Base-by-base conservation (phyloP, 768 basidiomycete species). In the Lentinula boryana region DNA sequence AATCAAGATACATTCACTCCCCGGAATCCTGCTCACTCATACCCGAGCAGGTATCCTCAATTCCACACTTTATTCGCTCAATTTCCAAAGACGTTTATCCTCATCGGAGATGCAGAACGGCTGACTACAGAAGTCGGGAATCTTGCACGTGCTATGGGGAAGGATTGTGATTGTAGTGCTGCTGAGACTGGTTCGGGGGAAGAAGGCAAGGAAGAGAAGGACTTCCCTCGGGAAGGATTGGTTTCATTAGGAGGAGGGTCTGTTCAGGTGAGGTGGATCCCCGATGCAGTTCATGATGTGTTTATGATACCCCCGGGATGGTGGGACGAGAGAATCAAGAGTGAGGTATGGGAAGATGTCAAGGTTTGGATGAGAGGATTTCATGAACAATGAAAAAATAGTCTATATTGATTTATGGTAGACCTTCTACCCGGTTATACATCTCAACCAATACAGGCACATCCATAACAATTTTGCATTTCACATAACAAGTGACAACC, bases 81-180 rank as follows among this genome's bases (percentile, higher is more conserved):
- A 33, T 84, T 83, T 60, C 79, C 82, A 36, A 71, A 68, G 49
- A 69, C 77, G 23, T 69, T 80, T 48, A 70, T 83, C 54, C 74
- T 81, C 21, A 73, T 78, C 35, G 82, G 82, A 3, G 79, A 81
- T 62, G 80, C 80, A 41, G 82, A 84, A 71, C 71, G 81, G 60
- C 70, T 82, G 31, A 80, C 80, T 64, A 69, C 74, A 33, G 81
- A 84, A 67, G 78, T 82, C 21, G 68, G 70, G 56, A 75, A 73
- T 62, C 69, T 82, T 48, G 70, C 74, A 40, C 59, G 62, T 32
- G 76, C 76, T 16, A 78, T 78, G 77, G 59, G 69, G 61, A 68
- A 68, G 58, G 76, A 79, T 61, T 32, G n/a, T 33, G 48, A 58
- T 48, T 32, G 31, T 46, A 16, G 31, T 33, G 48, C 1, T 3